phyloP scores from a whole-genome alignment of 768 basidiomycete species.

The Trametes sanguinea region DNA sequence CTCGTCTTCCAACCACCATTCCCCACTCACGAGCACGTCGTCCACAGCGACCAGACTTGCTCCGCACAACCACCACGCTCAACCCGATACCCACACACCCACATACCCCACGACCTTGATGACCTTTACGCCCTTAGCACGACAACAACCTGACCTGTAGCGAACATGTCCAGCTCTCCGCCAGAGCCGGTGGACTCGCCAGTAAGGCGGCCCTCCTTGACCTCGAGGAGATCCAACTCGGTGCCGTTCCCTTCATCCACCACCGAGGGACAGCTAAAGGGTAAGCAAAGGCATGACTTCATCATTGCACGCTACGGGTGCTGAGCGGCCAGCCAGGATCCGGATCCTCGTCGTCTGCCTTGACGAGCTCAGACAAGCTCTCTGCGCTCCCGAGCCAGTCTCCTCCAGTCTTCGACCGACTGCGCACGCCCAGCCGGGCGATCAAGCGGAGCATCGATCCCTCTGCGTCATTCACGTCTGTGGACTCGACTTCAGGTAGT shows the following conservation, averaged over 20 bases:
- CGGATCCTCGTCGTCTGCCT: constrained; percentile 34
- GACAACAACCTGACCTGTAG: not conserved
- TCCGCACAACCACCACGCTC: not conserved
- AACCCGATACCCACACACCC: no score
- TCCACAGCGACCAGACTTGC: not conserved
- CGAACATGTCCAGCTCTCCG: not conserved
- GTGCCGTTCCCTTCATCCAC: constrained; percentile 23
- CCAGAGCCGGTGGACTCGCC: not conserved
- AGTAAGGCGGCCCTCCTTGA: not conserved
- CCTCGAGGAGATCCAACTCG: constrained; percentile 15
- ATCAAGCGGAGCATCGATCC: constrained; percentile 41
- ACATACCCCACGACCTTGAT: not conserved
- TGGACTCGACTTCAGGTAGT: constrained; percentile 31
- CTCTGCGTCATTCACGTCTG: constrained; percentile 45
- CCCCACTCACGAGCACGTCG: not conserved
- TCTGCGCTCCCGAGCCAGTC: constrained; percentile 40
- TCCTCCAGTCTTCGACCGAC: constrained; percentile 36
- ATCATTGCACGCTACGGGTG: no score
- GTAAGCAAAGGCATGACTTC: not conserved
- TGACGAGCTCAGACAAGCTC: constrained; percentile 49
- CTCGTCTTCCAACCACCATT: not conserved
- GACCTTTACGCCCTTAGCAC: not conserved
- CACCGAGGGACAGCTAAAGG: constrained; percentile 1
- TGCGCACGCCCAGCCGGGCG: constrained; percentile 37
- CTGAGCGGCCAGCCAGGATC: constrained; percentile 21